Evolutionary conservation across 108 stramenopile genomes (phyloP), one percentile per base, ranked within the genome.

Genomic region (Aurantiochytrium sp.): DNA sequence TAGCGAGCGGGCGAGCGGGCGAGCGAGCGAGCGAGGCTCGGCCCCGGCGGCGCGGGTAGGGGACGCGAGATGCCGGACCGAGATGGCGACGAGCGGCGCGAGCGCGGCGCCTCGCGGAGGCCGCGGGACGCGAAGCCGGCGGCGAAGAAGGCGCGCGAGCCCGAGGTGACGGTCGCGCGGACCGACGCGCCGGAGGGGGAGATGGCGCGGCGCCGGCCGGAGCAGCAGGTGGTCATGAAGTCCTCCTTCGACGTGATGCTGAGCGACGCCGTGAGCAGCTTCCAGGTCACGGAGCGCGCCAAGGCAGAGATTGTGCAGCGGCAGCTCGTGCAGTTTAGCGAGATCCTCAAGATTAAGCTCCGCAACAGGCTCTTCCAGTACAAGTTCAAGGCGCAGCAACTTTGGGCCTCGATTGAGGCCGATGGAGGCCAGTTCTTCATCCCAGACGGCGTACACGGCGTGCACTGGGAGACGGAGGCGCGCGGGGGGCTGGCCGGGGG

Each of bases 301-400:
- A 81, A 81, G 24, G 73, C 45, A 27, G 73, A 81, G 24, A 81
- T 81, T 3, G 73, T 81, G 73, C 73, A 81, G 73, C 39, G 42
- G 3, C 73, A 81, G 73, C 73, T 81, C 10, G 73, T 81, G 27
- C 73, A 81, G 24, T 81, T 81, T 48, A 81, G 73, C 73, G 73
- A 81, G 45, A 81, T 81, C 1, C 73, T 81, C 4, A 81, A 81
- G 2, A 81, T 81, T 81, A 22, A 30, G 39, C 73, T 81, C 10
- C 73, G 73, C 39, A 81, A 48, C 24, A 37, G 73, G 4, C 21
- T 81, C 45, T 27, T 81, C 27, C 42, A 81, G 45, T 48, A 48
- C 45, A 81, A 81, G 73, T 27, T 81, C 27, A 22, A 27, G n/a
- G 73, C 73, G 12, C n/a, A 30, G 73, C 39, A 81, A 48, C 39